Evolutionary conservation across 768 basidiomycete species (phyloP), one percentile per base, ranked within the genome.

Genomic region (Lactarius sp.): DNA sequence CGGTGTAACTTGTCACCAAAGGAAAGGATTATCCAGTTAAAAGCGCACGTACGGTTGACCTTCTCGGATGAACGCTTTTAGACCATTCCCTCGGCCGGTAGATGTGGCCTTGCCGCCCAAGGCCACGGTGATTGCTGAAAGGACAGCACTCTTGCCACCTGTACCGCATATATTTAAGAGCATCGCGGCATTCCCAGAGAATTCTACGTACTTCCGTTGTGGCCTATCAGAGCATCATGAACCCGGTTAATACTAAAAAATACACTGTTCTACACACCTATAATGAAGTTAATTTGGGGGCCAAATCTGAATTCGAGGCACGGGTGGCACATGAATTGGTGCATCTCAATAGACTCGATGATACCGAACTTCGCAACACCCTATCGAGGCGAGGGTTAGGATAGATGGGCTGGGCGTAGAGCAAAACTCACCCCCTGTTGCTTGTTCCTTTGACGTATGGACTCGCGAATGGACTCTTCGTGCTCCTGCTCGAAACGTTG

Each of bases 321-420:
- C 72, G 85, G 82, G 76, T 98, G 95, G 74, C 94, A 97, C 94
- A 98, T 96, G 76, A 98, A 98, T 71, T 98, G 88, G 70, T 85
- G 81, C 83, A 93, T 85, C 71, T 94, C 88, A 49, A 97, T 83
- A 39, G 81, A 80, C 69, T 92, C 88, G 64, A 98, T 90, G 68
- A 98, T 87, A 5, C 95, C 96, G 69, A 87, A 83, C 56, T 95
- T 88, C 6, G 94, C 91, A 52, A 91, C 79, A 14, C 80, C 82
- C 94, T 96, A 67, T 3, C 46, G 8, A 33, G 9, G 36, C 27
- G 6, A 54, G 34, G 9, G 50, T 27, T 47, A 51, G 59, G 42
- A 52, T 12, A 27, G 33, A 27, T 18, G 8, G 16, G 55, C 36
- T 10, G 4, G 46, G 55, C 31, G 27, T 37, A 62, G 36, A 52